Evolutionary conservation across 495 filamentous ascomycete species (phyloP), one percentile per base, ranked within the genome.

Genomic region (Ascobolus immersus): DNA sequence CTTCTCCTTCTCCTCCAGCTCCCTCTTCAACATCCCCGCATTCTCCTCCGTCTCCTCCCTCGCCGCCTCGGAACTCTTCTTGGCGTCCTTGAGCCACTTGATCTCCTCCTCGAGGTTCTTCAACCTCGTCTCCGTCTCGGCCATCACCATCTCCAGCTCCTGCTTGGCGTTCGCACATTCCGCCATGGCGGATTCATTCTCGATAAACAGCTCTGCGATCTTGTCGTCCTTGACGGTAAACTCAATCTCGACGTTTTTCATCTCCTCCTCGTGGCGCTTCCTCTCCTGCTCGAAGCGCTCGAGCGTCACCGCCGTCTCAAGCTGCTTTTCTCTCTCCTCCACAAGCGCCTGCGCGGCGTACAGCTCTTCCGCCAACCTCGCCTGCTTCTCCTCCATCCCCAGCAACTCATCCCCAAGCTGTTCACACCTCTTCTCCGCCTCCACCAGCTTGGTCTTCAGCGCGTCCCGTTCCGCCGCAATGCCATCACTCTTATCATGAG

Each of bases 1-100:
- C 9, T 44, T 54, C 32, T 58, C 51, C 22, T 49, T 58, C 27
- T 55, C 52, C 8, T 47, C 50, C 5, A 57, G 36, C 20, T 50
- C 40, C 21, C 42, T 21, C 27, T 38, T 43, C 2, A 44, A 28
- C 26, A 17, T 36, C 25, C n/a, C 37, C 17, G 22, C 39, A 21
- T 50, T 36, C 17, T 40, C 11, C 14, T 37, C 28, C 12, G 35
- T 15, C 10, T 18, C 11, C 17, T 35, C 32, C 6, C 22, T 37
- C 7, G 35, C 40, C 7, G 46, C 37, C 30, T 45, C 44, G 8
- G 42, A 11, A 4, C 28, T 30, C 2, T 36, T 32, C 17, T 36
- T 38, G 1, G 37, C 43, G 23, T 43, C 36, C 21, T 35, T 35
- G 5, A 50, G 28, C 11, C 21, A 21, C 10, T 28, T 8, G 8